Conservation (phyloP, 805 yeast genomes). For the Clavispora asparagi region DNA sequence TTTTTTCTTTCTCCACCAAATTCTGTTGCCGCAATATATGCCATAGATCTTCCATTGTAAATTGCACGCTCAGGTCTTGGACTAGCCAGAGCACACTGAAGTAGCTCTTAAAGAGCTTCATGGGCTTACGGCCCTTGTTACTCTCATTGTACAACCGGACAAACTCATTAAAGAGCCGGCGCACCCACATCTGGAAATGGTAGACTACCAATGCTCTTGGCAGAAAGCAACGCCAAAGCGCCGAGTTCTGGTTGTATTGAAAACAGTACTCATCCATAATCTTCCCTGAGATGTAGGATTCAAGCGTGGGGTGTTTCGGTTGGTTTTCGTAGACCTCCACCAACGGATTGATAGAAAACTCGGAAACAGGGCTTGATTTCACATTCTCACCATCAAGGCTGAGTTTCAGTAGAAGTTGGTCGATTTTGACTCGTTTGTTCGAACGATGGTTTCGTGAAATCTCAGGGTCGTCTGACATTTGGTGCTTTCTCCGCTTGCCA, state of each 20-base stretch:
- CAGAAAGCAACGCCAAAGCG: slow-evolving; percentile 23
- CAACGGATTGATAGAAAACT: slow-evolving; percentile 8
- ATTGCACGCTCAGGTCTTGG: slow-evolving; percentile 11
- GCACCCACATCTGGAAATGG: slow-evolving; percentile 32
- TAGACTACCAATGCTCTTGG: slow-evolving; percentile 20
- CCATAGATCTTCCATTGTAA: slow-evolving; percentile 20
- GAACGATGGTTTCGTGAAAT: background rate
- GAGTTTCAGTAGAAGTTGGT: slow-evolving; percentile 5
- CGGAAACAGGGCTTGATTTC: background rate
- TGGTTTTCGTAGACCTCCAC: slow-evolving; percentile 3
- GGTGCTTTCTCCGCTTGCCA: background rate
- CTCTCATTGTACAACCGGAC: slow-evolving; percentile 22
- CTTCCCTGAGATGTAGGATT: slow-evolving; percentile 19
- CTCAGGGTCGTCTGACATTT: background rate
- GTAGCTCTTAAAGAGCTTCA: slow-evolving; percentile 14
- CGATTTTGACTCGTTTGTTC: slow-evolving; percentile 28
- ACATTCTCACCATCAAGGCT: background rate
- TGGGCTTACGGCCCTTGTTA: slow-evolving; percentile 10
- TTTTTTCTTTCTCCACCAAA: slow-evolving; percentile 13
- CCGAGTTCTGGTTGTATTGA: slow-evolving; percentile 13
- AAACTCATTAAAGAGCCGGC: slow-evolving; percentile 32
- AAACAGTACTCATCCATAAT: slow-evolving; percentile 19
- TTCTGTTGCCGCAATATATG: slow-evolving; percentile 25
- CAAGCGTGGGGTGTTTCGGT: slow-evolving; percentile 7
- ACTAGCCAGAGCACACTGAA: slow-evolving; percentile 21